Conservation (phyloP, 2,329 filamentous ascomycete genomes). For the Paraphoma sp. region DNA sequence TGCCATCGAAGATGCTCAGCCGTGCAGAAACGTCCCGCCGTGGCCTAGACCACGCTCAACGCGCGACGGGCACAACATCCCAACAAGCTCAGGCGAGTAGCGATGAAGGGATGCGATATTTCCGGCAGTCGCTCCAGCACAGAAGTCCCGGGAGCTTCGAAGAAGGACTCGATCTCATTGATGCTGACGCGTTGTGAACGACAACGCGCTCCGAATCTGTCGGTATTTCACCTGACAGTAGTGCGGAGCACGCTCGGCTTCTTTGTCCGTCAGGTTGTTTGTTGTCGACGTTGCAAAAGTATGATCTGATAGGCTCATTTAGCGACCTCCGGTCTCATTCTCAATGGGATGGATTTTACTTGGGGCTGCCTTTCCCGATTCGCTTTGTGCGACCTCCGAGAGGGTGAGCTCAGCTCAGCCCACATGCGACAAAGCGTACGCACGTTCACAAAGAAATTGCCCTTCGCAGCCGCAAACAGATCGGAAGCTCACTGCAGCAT, state of each 20-base stretch:
- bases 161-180: conserved; percentile 24
- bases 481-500: conserved; percentile 16
- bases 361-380: conserved; percentile 4
- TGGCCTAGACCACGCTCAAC: conserved; percentile 16
- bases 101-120: conserved; percentile 5
- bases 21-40: conserved; percentile 24
- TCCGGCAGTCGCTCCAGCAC: conserved; percentile 12
- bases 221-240: too few relatives aligned
- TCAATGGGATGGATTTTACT: conserved; percentile 9
- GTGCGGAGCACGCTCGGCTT: neutral
- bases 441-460: conserved; percentile 4
- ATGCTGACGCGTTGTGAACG: conserved; percentile 19
- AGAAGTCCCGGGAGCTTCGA: conserved; percentile 20
- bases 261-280: neutral
- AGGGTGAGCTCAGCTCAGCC: conserved; percentile 22
- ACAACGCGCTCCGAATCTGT: neutral
- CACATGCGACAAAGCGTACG: conserved; percentile 16
- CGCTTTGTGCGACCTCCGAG: conserved; percentile 3
- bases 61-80: conserved; percentile 12
- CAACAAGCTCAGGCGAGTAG: conserved; percentile 16
- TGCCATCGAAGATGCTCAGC: conserved; percentile 13
- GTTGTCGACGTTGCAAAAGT: neutral
- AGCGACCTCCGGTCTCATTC: neutral
- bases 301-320: conserved; percentile 4
- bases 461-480: conserved; percentile 15